phyloP scores from a whole-genome alignment of 352 stramenopile genomes.

The Phytopythium ostracodes region DNA sequence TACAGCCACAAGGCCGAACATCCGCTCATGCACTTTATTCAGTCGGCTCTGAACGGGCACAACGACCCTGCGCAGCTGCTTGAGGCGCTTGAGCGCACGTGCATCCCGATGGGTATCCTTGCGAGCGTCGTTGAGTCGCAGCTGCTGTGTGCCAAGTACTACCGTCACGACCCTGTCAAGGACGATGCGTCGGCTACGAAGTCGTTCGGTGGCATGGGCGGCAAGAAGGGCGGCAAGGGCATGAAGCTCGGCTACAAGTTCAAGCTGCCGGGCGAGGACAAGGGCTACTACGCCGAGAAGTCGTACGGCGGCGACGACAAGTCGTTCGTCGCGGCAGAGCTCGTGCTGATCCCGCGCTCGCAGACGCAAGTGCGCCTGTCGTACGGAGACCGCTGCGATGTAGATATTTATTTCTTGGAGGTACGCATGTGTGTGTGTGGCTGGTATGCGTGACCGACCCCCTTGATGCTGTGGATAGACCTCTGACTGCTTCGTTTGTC shows the following conservation, averaged over 20 bases:
- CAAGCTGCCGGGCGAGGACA: constrained; percentile 83
- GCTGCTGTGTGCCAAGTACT: constrained; percentile 80
- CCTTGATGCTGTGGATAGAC: constrained; percentile 1
- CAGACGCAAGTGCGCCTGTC: constrained; percentile 82
- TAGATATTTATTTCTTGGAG: constrained; percentile 92
- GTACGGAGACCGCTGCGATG: constrained; percentile 79
- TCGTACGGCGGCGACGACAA: constrained; percentile 84
- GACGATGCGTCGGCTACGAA: constrained; percentile 32
- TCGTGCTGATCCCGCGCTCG: constrained; percentile 81
- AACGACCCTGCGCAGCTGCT: constrained; percentile 74
- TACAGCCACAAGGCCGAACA: constrained; percentile 87
- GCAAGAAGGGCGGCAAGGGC: constrained; percentile 78
- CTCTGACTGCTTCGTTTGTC: not conserved
- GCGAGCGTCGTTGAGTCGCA: constrained; percentile 82
- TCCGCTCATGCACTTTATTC: constrained; percentile 83
- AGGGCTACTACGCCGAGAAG: constrained; percentile 81
- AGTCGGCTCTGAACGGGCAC: constrained; percentile 80
- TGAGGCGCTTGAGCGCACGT: constrained; percentile 79
- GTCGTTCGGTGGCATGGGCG: constrained; percentile 43
- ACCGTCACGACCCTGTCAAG: constrained; percentile 60
- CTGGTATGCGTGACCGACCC: not conserved
- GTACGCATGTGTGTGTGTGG: constrained; percentile 22
- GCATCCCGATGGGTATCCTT: constrained; percentile 80
- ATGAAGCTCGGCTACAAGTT: constrained; percentile 88
- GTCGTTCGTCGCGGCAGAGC: constrained; percentile 77